Conservation (phyloP, 345 rosid genomes). For the Noccaea bulbosa region DNA sequence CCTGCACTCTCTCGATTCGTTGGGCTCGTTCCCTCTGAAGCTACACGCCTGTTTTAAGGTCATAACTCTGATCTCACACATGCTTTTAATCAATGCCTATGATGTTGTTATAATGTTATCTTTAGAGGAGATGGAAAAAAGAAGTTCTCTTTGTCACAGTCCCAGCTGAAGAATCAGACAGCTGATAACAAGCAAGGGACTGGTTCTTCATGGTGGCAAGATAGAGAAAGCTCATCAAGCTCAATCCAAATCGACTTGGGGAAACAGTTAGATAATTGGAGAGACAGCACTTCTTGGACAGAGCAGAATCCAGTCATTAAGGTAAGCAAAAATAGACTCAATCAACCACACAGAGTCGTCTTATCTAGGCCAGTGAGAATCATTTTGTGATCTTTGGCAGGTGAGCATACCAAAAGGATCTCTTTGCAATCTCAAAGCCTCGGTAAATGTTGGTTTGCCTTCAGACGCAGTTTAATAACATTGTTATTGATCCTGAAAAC, state of each 20-base stretch:
- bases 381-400: slow-evolving; percentile 52
- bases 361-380: not conserved
- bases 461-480: slow-evolving; percentile 83
- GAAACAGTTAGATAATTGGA: slow-evolving; percentile 75
- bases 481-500: slow-evolving; percentile 87
- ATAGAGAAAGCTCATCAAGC: slow-evolving; percentile 41
- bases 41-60: slow-evolving; percentile 61
- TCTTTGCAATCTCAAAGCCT: slow-evolving; percentile 73
- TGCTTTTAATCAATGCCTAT: not conserved
- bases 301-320: slow-evolving; percentile 64
- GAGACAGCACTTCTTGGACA: slow-evolving; percentile 72
- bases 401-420: slow-evolving; percentile 90
- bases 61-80: slow-evolving; percentile 4
- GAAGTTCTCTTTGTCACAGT: slow-evolving; percentile 46
- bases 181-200: slow-evolving; percentile 42
- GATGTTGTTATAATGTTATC: not conserved
- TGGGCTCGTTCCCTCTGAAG: slow-evolving; percentile 64
- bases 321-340: slow-evolving; percentile 46
- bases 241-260: slow-evolving; percentile 53
- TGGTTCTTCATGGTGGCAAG: slow-evolving; percentile 48
- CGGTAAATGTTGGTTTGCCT: slow-evolving; percentile 73
- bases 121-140: slow-evolving; percentile 6
- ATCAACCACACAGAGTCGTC: not conserved
- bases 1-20: slow-evolving; percentile 58
- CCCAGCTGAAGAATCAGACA: slow-evolving; percentile 56